These are phyloP conservation scores for Botrytis fragariae DNA, from an alignment of 2,329 filamentous ascomycete species.

Conservation along the genomic window DNA sequence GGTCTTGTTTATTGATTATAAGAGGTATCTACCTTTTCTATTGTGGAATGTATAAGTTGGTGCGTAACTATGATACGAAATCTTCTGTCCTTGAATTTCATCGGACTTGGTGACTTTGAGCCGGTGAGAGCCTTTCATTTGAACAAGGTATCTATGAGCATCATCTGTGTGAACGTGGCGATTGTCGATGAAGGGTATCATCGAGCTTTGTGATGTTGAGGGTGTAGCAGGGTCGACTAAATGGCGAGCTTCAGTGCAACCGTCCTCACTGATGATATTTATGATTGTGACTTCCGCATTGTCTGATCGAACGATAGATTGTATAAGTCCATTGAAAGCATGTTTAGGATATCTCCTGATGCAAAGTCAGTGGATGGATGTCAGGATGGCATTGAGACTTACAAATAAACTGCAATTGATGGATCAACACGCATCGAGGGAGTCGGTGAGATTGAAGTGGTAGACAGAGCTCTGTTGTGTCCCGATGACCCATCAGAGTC, in stretches of 20 bases:
- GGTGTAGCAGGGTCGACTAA: neutral
- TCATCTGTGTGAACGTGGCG: neutral
- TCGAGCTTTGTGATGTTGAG: neutral
- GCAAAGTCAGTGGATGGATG: neutral
- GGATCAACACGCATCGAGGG: neutral
- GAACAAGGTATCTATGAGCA: neutral
- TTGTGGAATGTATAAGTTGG: neutral
- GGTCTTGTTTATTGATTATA: rapidly evolving
- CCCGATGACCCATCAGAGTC: neutral
- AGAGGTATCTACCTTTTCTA: neutral
- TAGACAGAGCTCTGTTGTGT: neutral
- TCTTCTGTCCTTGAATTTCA: neutral
- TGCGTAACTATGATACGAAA: neutral
- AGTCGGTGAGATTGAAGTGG: neutral
- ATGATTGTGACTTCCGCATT: neutral
- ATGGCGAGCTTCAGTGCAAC: neutral
- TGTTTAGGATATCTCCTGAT: neutral
- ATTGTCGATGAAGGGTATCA: neutral
- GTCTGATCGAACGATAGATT: neutral
- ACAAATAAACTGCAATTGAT: neutral
- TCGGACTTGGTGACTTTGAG: neutral
- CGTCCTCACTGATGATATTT: neutral
- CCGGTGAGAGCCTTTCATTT: neutral
- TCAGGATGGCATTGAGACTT: neutral
- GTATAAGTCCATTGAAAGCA: neutral